Evolutionary conservation across 1,284 basidiomycete genomes (phyloP), one percentile per base, ranked within the genome.

Genomic region (Omphalotus olearius): DNA sequence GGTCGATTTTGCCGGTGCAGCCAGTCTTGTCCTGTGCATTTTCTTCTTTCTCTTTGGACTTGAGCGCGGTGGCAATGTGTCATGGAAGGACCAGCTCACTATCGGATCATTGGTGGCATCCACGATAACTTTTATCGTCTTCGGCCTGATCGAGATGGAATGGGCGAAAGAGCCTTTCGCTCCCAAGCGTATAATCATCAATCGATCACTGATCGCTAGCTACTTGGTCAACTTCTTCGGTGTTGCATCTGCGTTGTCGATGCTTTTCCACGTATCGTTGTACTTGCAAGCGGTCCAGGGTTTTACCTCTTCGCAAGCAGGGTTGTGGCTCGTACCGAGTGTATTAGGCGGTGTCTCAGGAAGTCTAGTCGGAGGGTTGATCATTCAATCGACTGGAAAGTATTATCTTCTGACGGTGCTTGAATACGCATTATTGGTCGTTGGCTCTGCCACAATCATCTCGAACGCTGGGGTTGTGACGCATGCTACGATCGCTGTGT

Each of bases 181-280:
- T 0, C 82, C 82, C 0, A 68, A 66, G 51, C 66, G 75, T 18
- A 80, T 85, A 58, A 70, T 82, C 42, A 62, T 70, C 45, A 74
- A 78, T 59, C 66, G 64, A 5, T 65, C 74, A 5, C 70, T 85
- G 14, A 64, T 82, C 26, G 76, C 78, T 18, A 72, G 71, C 41
- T 83, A 80, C 62, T 58, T 80, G n/a, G 73, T 74, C 61, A 83
- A 83, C 65, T 72, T 83, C 58, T 80, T 83, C 59, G 69, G 71
- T 2, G 66, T 79, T 16, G 78, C 72, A 1, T 64, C 73, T 1
- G 64, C 61, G 1, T 69, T 80, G 54, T 65, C 69, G 36, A 64
- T 75, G 56, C 53, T 82, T n/a, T 85, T 81, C 67, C 72, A 80
- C 46, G 58, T 79, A 1, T 70, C 81, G 6, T 62, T 84, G 16